Percentiles rank a stretch among this genome's conserved stretches.
phyloP scores from a whole-genome alignment of 345 rosid genomes.

The Brassica juncea region DNA sequence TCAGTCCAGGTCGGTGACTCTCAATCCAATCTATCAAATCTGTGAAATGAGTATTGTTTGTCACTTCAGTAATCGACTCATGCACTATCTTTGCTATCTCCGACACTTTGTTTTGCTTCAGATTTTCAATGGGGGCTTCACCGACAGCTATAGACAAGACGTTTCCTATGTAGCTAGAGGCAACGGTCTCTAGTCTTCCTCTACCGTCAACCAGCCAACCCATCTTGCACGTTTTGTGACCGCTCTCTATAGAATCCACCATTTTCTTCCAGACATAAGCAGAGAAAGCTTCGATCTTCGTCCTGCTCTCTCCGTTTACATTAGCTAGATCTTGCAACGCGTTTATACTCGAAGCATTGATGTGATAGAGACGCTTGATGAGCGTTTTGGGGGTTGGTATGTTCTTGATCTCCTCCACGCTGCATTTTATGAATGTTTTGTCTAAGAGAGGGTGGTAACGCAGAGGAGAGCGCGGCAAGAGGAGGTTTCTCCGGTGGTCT shows the following conservation, averaged over 20 bases:
- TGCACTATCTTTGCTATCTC: slow-evolving; percentile 63
- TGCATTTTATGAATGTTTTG: slow-evolving; percentile 59
- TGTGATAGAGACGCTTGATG: slow-evolving; percentile 72
- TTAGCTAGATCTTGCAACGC: slow-evolving; percentile 59
- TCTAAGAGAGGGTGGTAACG: slow-evolving; percentile 57
- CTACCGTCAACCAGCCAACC: slow-evolving; percentile 90
- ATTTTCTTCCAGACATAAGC: slow-evolving; percentile 80
- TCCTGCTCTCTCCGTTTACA: slow-evolving; percentile 48
- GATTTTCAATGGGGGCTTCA: slow-evolving; percentile 54
- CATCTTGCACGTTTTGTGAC: slow-evolving; percentile 68
- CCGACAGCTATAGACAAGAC: slow-evolving; percentile 66
- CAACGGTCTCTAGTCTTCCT: slow-evolving; percentile 44
- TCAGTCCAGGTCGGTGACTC: slow-evolving; percentile 82
- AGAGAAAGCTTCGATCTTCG: slow-evolving; percentile 85
- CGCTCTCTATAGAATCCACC: slow-evolving; percentile 50
- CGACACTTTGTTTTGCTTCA: slow-evolving; percentile 54
- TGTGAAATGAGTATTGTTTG: slow-evolving; percentile 64
- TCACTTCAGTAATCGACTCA: slow-evolving; percentile 53
- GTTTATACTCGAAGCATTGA: slow-evolving; percentile 54
- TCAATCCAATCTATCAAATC: slow-evolving; percentile 88
- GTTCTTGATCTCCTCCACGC: slow-evolving; percentile 61
- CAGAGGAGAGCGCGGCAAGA: slow-evolving; percentile 62
- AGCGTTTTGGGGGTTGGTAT: slow-evolving; percentile 47
- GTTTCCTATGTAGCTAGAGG: slow-evolving; percentile 77
- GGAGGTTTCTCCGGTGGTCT: slow-evolving; percentile 65